Conservation (phyloP, 2,329 filamentous ascomycete species). For the Phaeomoniella chlamydospora region DNA sequence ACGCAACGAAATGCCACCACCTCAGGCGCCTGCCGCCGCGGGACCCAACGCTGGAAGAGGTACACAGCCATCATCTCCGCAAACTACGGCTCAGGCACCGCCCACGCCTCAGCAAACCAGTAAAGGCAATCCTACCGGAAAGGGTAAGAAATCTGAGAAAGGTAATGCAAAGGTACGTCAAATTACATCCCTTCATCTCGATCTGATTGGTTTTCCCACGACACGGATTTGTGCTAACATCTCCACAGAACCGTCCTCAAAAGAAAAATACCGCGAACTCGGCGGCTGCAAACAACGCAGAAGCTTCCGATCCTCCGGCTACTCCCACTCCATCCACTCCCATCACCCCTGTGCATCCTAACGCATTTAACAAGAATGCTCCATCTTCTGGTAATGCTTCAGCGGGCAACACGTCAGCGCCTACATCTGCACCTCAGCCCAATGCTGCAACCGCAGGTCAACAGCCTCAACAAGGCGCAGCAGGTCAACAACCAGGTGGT, state of each 20-base stretch:
- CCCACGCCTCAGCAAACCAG: conserved; percentile 47
- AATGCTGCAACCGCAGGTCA: not conserved
- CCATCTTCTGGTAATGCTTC: conserved; percentile 17
- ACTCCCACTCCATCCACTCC: conserved; percentile 34
- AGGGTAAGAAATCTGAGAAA: conserved; percentile 42
- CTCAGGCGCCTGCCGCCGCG: conserved; percentile 26
- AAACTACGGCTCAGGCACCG: conserved; percentile 32
- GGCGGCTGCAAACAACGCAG: conserved; percentile 21
- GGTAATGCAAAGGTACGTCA: conserved; percentile 40
- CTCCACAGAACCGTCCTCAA: conserved; percentile 19
- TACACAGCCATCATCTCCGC: conserved; percentile 26
- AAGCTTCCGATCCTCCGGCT: conserved; percentile 30
- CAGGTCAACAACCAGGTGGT: not conserved
- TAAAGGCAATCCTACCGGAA: conserved; percentile 38
- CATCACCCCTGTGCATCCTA: conserved; percentile 30
- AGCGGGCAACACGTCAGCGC: conserved; percentile 13
- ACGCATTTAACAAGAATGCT: conserved; percentile 26
- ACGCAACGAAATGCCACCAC: conserved; percentile 36
- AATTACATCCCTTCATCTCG: conserved; percentile 6
- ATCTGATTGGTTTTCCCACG: conserved; percentile 1
- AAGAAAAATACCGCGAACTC: conserved; percentile 26
- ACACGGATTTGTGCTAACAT: conserved; percentile 3
- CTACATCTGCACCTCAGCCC: conserved; percentile 17
- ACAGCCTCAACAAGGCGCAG: conserved; percentile 1
- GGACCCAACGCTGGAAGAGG: conserved; percentile 22